Conservation (phyloP, 371 early-diverging fungal genomes). For the Haplosporangium sp. region DNA sequence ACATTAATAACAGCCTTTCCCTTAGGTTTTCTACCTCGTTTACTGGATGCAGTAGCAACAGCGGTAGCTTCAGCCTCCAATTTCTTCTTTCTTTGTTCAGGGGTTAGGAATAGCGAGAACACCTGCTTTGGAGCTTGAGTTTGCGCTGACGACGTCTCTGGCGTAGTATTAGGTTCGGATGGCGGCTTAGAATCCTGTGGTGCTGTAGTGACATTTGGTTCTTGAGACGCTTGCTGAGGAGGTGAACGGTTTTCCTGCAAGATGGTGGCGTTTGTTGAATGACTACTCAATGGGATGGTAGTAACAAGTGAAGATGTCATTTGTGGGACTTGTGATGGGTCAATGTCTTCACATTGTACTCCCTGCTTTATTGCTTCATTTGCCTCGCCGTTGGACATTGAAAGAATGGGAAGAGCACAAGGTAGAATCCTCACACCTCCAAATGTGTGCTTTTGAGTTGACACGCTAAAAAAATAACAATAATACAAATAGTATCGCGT, state of each 20-base stretch:
- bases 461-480: background rate
- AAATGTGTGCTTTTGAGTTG: background rate
- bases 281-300: background rate
- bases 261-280: constrained; percentile 25
- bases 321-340: constrained; percentile 1
- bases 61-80: constrained; percentile 26
- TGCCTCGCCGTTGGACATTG: constrained; percentile 6
- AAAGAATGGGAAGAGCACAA: background rate
- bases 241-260: background rate
- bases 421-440: background rate
- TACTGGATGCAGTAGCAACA: constrained; percentile 1
- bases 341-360: background rate
- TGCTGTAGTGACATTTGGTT: background rate
- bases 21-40: constrained; percentile 39
- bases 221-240: constrained; percentile 3
- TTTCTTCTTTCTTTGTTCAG: constrained; percentile 43
- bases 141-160: background rate
- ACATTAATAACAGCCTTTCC: constrained; percentile 2
- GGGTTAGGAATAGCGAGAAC: constrained; percentile 49
- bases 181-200: background rate
- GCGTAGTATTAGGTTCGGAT: background rate
- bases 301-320: constrained; percentile 5
- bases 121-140: constrained; percentile 28
- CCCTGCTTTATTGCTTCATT: background rate
- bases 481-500: background rate